phyloP scores from a whole-genome alignment of 305 asterid genomes.

The Solanum chacoense region DNA sequence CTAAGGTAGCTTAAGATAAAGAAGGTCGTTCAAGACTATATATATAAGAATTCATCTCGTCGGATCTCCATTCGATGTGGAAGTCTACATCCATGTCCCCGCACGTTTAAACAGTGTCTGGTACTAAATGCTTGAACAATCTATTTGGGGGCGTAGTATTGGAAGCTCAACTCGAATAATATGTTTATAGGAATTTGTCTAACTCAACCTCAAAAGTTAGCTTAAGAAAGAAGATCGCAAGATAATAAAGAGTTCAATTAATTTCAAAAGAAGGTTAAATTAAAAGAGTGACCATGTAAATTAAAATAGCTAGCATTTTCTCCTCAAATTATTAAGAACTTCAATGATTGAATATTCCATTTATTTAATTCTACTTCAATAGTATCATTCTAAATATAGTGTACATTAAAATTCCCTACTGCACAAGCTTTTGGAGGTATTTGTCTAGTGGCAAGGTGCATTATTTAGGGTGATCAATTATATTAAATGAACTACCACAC shows the following conservation, averaged over 20 bases:
- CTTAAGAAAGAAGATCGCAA: neutral
- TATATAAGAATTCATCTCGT: neutral
- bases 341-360: neutral
- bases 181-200: too few relatives aligned
- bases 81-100: too few relatives aligned
- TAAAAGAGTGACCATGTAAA: too few relatives aligned
- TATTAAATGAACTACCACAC: neutral
- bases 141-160: too few relatives aligned
- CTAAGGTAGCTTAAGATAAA: too few relatives aligned
- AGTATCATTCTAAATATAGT: neutral
- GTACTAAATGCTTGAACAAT: too few relatives aligned
- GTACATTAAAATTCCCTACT: neutral
- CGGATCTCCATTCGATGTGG: neutral
- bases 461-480: neutral
- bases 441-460: neutral
- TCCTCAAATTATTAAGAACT: neutral
- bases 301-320: neutral
- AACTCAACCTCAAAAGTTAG: neutral
- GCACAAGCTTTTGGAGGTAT: neutral
- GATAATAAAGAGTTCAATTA: neutral
- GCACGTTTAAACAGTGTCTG: too few relatives aligned
- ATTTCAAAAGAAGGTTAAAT: neutral
- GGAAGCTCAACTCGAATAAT: neutral
- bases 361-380: neutral
- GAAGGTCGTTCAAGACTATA: too few relatives aligned